A percentile compares a stretch with the other conserved stretches of the same genome.
Evolutionary conservation across 371 early-diverging fungal genomes (phyloP).

Genomic region (Circinella umbellata): DNA sequence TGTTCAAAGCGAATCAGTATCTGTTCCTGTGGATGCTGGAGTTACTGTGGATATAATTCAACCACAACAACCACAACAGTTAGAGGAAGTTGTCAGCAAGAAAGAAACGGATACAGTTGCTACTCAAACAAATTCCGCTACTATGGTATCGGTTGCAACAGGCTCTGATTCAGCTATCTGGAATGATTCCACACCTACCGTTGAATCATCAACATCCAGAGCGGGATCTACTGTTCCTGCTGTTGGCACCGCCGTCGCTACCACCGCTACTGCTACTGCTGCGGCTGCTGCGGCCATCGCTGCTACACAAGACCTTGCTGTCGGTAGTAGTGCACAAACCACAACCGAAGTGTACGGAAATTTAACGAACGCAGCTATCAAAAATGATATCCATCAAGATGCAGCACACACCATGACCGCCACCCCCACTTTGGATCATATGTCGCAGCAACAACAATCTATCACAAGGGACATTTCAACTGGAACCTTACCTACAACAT

Average conservation of each 20-base stretch:
- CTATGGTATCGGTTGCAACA: not conserved
- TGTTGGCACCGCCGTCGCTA: not conserved
- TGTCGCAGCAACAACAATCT: too few relatives aligned
- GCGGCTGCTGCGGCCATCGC: too few relatives aligned
- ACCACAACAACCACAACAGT: not conserved
- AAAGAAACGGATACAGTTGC: constrained; percentile 7
- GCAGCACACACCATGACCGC: too few relatives aligned
- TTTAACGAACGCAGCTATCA: too few relatives aligned
- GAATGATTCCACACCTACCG: not conserved
- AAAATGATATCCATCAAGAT: not conserved
- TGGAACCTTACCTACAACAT: too few relatives aligned
- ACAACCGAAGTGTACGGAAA: not conserved
- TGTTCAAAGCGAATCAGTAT: not conserved
- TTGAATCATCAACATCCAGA: not conserved
- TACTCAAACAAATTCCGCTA: constrained; percentile 1
- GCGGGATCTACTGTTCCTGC: not conserved
- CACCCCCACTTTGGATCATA: too few relatives aligned
- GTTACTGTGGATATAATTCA: not conserved
- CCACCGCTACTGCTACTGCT: too few relatives aligned
- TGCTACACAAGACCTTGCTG: not conserved
- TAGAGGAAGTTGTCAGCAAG: too few relatives aligned
- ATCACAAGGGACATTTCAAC: too few relatives aligned
- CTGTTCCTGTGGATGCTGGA: not conserved
- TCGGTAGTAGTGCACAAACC: not conserved
- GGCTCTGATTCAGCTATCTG: not conserved